These are phyloP conservation scores for Cladophialophora immunda DNA, from an alignment of 2,329 filamentous ascomycete species.

Conservation along the genomic window DNA sequence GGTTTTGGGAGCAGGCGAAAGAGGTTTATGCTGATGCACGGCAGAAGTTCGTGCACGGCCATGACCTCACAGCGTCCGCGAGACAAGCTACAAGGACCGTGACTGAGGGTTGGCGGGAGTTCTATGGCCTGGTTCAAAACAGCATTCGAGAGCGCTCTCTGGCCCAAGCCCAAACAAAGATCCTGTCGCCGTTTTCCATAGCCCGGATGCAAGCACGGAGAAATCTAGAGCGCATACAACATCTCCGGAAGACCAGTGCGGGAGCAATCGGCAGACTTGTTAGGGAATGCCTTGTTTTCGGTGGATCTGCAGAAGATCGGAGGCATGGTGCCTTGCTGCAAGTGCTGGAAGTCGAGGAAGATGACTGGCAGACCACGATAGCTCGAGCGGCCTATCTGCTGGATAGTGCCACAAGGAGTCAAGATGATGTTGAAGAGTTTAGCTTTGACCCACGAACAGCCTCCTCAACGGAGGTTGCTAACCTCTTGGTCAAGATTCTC, in stretches of 20 bases:
- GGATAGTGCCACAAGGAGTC: slow-evolving; percentile 63
- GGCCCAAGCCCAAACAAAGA: slow-evolving; percentile 72
- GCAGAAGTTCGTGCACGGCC: slow-evolving; percentile 40
- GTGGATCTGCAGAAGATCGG: slow-evolving; percentile 50
- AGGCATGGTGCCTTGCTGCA: slow-evolving; percentile 32
- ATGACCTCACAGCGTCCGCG: slow-evolving; percentile 44
- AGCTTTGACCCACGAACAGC: slow-evolving; percentile 30
- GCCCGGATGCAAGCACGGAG: slow-evolving; percentile 76
- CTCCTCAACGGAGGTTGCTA: slow-evolving; percentile 32
- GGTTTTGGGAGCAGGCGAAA: slow-evolving; percentile 75
- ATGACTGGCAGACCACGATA: slow-evolving; percentile 77
- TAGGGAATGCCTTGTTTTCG: slow-evolving; percentile 80
- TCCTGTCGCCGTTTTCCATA: slow-evolving; percentile 80
- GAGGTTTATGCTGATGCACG: slow-evolving; percentile 66
- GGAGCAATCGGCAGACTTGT: slow-evolving; percentile 87
- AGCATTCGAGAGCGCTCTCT: slow-evolving; percentile 78
- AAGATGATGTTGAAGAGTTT: slow-evolving; percentile 20
- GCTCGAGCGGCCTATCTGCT: slow-evolving; percentile 84
- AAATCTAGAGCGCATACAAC: slow-evolving; percentile 76
- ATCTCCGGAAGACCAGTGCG: slow-evolving; percentile 80
- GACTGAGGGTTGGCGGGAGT: slow-evolving; percentile 63
- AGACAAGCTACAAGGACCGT: slow-evolving; percentile 43
- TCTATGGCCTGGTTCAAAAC: slow-evolving; percentile 81
- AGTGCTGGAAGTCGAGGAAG: slow-evolving; percentile 52
- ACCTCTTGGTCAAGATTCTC: slow-evolving; percentile 67